Evolutionary conservation across 2,329 filamentous ascomycete genomes (phyloP), one percentile per base, ranked within the genome.

Genomic region (Aspergillus fumigatus): DNA sequence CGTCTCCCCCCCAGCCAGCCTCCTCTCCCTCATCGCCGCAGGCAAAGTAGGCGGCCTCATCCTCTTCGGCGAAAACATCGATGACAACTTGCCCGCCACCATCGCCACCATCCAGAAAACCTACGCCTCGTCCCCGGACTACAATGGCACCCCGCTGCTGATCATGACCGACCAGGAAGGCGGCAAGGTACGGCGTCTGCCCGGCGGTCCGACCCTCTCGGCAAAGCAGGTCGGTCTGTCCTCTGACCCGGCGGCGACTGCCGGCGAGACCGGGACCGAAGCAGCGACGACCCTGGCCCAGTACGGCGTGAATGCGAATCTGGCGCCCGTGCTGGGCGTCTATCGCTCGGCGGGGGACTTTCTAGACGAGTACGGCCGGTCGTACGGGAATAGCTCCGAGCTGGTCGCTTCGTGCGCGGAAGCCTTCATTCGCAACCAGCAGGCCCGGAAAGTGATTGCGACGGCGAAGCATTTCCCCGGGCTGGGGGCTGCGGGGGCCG

Each of bases 121-220:
- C 5, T 71, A 68, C 26, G 57, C 57, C 7, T 45, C 62, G 8
- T 64, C 62, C 27, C 51, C 57, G 0, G 58, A 55, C 4, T 65
- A 69, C 43, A 19, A 51, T 5, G 68, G 66, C 7, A 54, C 54
- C 11, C 68, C 70, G 1, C 58, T 72, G 1, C 53, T 69, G 4
- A 68, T 71, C 51, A 65, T 70, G 65, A 71, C 67, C 3, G 69
- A 72, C 54, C 70, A 72, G 48, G 70, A 72, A 53, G 70, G 70
- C 6, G 69, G 68, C 9, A 9, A 67, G n/a, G 62, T 72, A 3
- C 59, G 59, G 40, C 65, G 67, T 7, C 49, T 72, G 0, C 59
- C 65, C 4, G 67, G 68, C 6, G 66, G 67, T 3, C 67, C 68
- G 19, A 59, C 53, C 3, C 41, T 51, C 26, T 65, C 63, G 11